Conservation (phyloP, 768 basidiomycete species). For the Rossbeevera mucosa region DNA sequence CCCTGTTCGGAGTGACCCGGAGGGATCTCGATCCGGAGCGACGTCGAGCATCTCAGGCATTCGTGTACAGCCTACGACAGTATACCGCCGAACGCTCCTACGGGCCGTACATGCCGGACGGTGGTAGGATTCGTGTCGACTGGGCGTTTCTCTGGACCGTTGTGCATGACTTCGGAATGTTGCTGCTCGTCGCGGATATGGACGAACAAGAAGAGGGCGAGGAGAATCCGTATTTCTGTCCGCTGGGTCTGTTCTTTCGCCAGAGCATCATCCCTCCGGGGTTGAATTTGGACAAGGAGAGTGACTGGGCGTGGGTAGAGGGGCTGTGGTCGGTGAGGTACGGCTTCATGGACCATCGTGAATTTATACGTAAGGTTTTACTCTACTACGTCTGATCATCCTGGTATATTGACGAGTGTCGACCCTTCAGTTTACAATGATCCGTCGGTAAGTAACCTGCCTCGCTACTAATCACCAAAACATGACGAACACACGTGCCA, state of each 20-base stretch:
- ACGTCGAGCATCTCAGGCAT: slow-evolving; percentile 44
- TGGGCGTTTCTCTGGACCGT: slow-evolving; percentile 58
- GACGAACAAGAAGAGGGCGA: slow-evolving; percentile 25
- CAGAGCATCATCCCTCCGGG: slow-evolving; percentile 45
- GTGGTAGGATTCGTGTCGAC: slow-evolving; percentile 42
- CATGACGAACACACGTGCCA: neutral
- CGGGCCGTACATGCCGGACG: slow-evolving; percentile 51
- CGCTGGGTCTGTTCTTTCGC: slow-evolving; percentile 49
- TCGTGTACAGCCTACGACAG: slow-evolving; percentile 59
- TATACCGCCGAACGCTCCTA: slow-evolving; percentile 47
- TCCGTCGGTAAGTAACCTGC: slow-evolving; percentile 22
- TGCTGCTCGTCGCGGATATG: slow-evolving; percentile 38
- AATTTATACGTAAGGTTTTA: slow-evolving; percentile 50
- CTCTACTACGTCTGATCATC: neutral
- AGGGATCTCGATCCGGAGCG: slow-evolving; percentile 34
- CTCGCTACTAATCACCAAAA: neutral
- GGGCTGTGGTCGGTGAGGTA: slow-evolving; percentile 63
- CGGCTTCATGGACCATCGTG: slow-evolving; percentile 65
- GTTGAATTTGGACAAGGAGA: slow-evolving; percentile 29
- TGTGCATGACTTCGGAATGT: slow-evolving; percentile 53
- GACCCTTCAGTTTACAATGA: slow-evolving; percentile 45
- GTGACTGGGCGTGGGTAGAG: slow-evolving; percentile 39
- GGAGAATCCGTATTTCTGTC: slow-evolving; percentile 32
- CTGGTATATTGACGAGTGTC: slow-evolving; percentile 3
- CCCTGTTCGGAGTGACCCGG: slow-evolving; percentile 51